Base-by-base conservation (phyloP, 495 filamentous ascomycete genomes). In the Bryoglossum gracile region DNA sequence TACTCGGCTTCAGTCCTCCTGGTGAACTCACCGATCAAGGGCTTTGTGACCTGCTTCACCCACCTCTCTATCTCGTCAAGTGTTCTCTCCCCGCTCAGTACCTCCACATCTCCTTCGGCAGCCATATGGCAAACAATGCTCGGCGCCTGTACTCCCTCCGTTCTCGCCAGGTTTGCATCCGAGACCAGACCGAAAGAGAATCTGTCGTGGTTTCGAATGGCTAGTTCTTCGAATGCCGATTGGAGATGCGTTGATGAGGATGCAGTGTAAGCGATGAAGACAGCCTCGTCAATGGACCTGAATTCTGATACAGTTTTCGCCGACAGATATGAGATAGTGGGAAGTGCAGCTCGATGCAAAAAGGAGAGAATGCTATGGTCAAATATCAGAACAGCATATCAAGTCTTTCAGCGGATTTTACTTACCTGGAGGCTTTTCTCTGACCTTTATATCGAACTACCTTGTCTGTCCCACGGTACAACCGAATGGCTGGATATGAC, bases 401-500 rank as follows among this genome's bases (percentile, higher is more conserved):
- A n/a, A n/a, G n/a, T n/a, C n/a, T n/a, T n/a, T n/a, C n/a, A n/a
- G n/a, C n/a, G n/a, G n/a, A n/a, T n/a, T n/a, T n/a, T n/a, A 61
- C 66, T 62, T 45, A 70, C 68, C 61, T 26, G n/a, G 58, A 38
- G 2, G 65, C 58, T 35, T 54, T 65, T 36, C 69, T 62, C 8
- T 66, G 62, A 6, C 71, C 71, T 37, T 68, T 64, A 46, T 74
- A 74, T 34, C 66, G 44, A 11, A 46, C 56, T 22, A 51, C 56
- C 9, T 53, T 50, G 0, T 64, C 58, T 13, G 62, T 48, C 32
- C 58, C 57, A 26, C 60, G 53, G 47, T 70, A 72, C n/a, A 73
- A 61, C 8, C 71, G 66, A 21, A 77, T 61, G 8, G 74, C 60
- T 5, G 74, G 74, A 52, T 70, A 75, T 10, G 70, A 72, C 3